A percentile compares a stretch with the other conserved stretches of the same genome.
Conservation (phyloP, 306 rosid genomes). For the Cucurbita maxima region DNA sequence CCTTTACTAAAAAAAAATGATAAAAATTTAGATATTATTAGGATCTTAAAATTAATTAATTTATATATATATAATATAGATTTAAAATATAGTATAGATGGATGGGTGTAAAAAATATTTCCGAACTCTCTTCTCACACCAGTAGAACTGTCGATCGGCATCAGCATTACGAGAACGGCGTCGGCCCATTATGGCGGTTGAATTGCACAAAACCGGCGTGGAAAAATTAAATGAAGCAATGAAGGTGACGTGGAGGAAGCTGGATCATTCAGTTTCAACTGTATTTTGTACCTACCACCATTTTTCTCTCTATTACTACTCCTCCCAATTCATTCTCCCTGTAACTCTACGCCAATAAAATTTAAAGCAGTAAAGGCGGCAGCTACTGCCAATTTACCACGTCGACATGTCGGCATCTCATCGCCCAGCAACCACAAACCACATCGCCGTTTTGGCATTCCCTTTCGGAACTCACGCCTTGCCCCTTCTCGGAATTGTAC, state of each 20-base stretch:
- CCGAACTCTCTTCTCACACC: no score
- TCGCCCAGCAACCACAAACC: slow-evolving; percentile 4
- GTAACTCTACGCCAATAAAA: neutral
- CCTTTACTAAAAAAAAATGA: no score
- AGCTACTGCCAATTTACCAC: neutral
- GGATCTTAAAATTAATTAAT: no score
- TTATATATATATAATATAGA: no score
- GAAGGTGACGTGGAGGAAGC: neutral
- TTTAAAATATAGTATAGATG: no score
- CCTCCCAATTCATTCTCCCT: neutral
- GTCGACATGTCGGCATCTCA: neutral
- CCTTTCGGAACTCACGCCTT: slow-evolving; percentile 64
- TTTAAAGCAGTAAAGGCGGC: neutral
- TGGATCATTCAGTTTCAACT: neutral
- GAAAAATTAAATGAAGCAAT: neutral
- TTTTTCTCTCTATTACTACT: neutral
- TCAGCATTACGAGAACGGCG: neutral
- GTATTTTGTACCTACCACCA: neutral
- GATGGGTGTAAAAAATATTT: no score
- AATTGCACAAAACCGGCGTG: neutral
- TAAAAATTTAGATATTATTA: no score
- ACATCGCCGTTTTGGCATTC: slow-evolving; percentile 51
- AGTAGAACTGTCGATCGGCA: no score
- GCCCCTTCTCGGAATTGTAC: slow-evolving; percentile 35
- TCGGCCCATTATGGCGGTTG: neutral